Percentiles rank a stretch among this genome's conserved stretches.
Evolutionary conservation across 192 early-diverging fungal genomes (phyloP).

Genomic region (Rhizophagus prolifer): DNA sequence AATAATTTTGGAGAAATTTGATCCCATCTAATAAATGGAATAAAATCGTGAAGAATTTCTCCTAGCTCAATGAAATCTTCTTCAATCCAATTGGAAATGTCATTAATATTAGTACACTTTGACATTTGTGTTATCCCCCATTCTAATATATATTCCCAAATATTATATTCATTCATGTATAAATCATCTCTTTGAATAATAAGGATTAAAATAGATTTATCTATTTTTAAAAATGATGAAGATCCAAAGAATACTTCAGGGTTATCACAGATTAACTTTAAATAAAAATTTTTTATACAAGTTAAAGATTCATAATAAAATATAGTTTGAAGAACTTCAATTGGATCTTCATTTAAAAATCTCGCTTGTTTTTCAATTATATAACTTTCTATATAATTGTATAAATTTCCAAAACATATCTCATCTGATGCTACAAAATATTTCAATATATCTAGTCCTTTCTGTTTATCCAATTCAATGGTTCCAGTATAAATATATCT

Average conservation of each 20-base stretch:
- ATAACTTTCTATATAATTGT: neutral
- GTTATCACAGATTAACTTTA: neutral
- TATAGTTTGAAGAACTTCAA: neutral
- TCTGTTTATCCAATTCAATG: neutral
- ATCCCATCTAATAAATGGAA: neutral
- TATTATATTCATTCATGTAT: neutral
- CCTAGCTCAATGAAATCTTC: neutral
- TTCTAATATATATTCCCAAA: neutral
- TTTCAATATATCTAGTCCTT: neutral
- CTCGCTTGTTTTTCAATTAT: neutral
- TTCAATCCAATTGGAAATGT: neutral
- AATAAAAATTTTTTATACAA: neutral
- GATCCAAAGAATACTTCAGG: neutral
- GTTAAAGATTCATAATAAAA: neutral
- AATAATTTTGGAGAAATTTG: neutral
- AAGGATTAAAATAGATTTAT: neutral
- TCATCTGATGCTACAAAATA: neutral
- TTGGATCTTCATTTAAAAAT: neutral
- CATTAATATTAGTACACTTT: neutral
- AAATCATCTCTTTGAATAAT: neutral
- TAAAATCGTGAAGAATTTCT: neutral
- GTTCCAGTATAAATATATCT: neutral
- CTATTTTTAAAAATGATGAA: neutral
- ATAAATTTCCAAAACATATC: neutral
- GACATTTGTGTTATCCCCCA: neutral